Percentiles rank a stretch among this genome's conserved stretches.
Conservation (phyloP, 2,329 filamentous ascomycete genomes). For the Cladosporium sp. region DNA sequence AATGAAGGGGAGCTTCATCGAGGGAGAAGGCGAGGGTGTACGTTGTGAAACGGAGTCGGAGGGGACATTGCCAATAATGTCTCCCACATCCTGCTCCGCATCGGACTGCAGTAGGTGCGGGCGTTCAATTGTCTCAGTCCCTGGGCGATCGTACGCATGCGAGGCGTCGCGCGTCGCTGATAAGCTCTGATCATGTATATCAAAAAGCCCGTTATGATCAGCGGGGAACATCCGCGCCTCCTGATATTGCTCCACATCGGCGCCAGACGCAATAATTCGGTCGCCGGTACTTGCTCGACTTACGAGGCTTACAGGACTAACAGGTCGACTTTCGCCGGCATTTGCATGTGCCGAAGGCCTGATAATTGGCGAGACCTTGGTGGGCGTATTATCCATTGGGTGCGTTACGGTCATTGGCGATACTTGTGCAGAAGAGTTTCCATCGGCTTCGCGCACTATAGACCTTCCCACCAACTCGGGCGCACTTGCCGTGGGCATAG, state of each 20-base stretch:
- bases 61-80: conserved; percentile 14
- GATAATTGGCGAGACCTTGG: conserved; percentile 17
- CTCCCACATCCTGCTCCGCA: conserved; percentile 31
- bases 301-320: conserved; percentile 15
- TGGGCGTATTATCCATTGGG: conserved; percentile 13
- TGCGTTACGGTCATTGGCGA: conserved; percentile 30
- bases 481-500: conserved; percentile 10
- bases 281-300: conserved; percentile 36
- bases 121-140: conserved; percentile 27
- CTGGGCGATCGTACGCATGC: conserved; percentile 23
- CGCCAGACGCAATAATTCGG: conserved; percentile 28
- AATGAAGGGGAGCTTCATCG: conserved; percentile 21
- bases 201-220: conserved; percentile 26
- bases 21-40: conserved; percentile 11
- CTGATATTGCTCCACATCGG: conserved; percentile 18
- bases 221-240: conserved; percentile 31
- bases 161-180: conserved; percentile 21
- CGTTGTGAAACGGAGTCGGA: conserved; percentile 8
- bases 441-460: conserved; percentile 42
- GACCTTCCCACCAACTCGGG: conserved; percentile 4
- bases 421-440: conserved; percentile 29
- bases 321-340: not conserved
- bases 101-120: conserved; percentile 36
- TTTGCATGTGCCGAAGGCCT: conserved; percentile 2
- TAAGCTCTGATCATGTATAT: conserved; percentile 30